Evolutionary conservation across 2,329 filamentous ascomycete genomes (phyloP), one percentile per base, ranked within the genome.

Genomic region (Aspergillus fumigatiaffinis): DNA sequence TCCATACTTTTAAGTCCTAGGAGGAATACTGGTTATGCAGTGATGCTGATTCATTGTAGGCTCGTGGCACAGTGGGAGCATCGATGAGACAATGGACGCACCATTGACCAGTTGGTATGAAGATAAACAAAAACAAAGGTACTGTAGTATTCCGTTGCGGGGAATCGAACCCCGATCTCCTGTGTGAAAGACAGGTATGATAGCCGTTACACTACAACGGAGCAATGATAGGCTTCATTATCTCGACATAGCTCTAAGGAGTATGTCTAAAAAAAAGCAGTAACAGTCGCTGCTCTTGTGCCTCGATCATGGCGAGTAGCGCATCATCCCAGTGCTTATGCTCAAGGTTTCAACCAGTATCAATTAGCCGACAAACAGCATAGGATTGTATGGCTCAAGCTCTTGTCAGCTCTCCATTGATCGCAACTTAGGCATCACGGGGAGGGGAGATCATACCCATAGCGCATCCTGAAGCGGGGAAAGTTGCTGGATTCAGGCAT

Each of bases 101-200:
- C 5, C 14, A 7, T 7, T 6, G 14, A 17, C 12, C 14, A 38
- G 32, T 7, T 17, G 7, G 1, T n/a, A n/a, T 14, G 38, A 41
- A 41, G 25, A 28, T 41, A 29, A n/a, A 6, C 23, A 56, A 51
- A 55, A 52, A 29, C 32, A 21, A 42, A 38, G 8, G 6, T 2
- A 20, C 4, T 20, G 6, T 20, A 25, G 6, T 20, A 25, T 41
- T 56, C 54, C 54, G 54, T 44, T 52, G 50, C 54, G 54, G 54
- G 54, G 54, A 56, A 56, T 56, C 54, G 54, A 56, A 56, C 54
- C 54, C 54, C 54, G 54, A 56, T 50, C 54, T 56, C 50, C 54
- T 51, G 50, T 52, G 54, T 56, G 54, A 56, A 52, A 56, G 54
- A 52, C 50, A 51, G 54, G 50, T 50, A 56, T 56, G 54, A 52